These are phyloP conservation scores for Barnettozyma sp. DNA, from an alignment of 805 yeast genomes.

Conservation along the genomic window DNA sequence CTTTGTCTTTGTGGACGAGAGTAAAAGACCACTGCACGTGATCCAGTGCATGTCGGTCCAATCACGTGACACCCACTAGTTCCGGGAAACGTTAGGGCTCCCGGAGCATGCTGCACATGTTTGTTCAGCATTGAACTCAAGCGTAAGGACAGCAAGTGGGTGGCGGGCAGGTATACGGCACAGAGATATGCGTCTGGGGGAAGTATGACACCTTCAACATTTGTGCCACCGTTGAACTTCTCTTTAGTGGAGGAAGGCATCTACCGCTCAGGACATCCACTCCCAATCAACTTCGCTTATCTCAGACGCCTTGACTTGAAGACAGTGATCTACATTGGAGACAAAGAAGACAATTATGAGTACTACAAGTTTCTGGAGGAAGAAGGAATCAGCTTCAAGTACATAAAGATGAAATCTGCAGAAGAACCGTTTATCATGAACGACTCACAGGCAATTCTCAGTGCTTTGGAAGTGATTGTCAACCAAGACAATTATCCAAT, in stretches of 20 bases:
- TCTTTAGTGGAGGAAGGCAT: slow-evolving; percentile 82
- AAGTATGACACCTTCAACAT: slow-evolving; percentile 16
- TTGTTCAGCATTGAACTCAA: too few relatives aligned
- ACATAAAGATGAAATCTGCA: slow-evolving; percentile 62
- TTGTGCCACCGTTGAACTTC: slow-evolving; percentile 89
- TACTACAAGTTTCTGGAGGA: slow-evolving; percentile 63
- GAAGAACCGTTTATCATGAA: slow-evolving; percentile 64
- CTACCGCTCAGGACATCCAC: slow-evolving; percentile 91
- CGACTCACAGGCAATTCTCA: slow-evolving; percentile 49
- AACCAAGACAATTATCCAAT: slow-evolving; percentile 77
- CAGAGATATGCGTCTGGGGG: too few relatives aligned
- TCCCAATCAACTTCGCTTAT: slow-evolving; percentile 78
- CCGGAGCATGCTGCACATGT: too few relatives aligned
- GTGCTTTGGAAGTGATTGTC: slow-evolving; percentile 49
- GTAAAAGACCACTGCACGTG: too few relatives aligned
- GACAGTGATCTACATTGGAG: slow-evolving; percentile 81
- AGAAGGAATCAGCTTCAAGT: slow-evolving; percentile 47
- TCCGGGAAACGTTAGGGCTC: too few relatives aligned
- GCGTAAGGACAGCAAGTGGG: too few relatives aligned
- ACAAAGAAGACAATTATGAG: slow-evolving; percentile 56
- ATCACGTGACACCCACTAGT: too few relatives aligned
- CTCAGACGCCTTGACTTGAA: slow-evolving; percentile 59
- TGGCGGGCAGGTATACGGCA: too few relatives aligned
- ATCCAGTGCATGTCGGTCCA: too few relatives aligned
- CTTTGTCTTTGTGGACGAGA: too few relatives aligned